Percentiles rank a stretch among this genome's conserved stretches.
Evolutionary conservation across 495 filamentous ascomycete species (phyloP).

Genomic region (Aspergillus nanangensis): DNA sequence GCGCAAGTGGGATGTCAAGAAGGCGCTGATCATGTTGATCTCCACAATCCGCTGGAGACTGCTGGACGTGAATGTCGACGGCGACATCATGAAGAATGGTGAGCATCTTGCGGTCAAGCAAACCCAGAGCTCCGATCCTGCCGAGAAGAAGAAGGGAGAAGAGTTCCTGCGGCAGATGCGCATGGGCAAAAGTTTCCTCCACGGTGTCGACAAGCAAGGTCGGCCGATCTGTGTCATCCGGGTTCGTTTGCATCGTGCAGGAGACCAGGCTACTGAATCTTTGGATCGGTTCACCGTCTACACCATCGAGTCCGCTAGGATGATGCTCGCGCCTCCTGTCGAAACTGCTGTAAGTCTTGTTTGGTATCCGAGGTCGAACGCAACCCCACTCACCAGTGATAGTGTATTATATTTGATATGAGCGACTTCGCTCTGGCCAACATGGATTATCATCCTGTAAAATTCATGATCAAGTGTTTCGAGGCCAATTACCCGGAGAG

Average conservation of each 20-base stretch:
- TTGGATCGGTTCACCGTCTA: slow-evolving; percentile 90
- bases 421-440: slow-evolving; percentile 87
- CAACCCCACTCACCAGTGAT: slow-evolving; percentile 2
- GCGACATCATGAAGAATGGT: slow-evolving; percentile 77
- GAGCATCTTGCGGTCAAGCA: slow-evolving; percentile 63
- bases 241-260: slow-evolving; percentile 72
- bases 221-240: slow-evolving; percentile 85
- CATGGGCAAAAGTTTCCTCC: slow-evolving; percentile 93
- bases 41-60: slow-evolving; percentile 90
- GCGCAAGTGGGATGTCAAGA: slow-evolving; percentile 93
- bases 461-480: slow-evolving; percentile 99
- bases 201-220: slow-evolving; percentile 79
- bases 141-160: slow-evolving; percentile 60
- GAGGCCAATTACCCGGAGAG: slow-evolving; percentile 98
- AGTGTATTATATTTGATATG: slow-evolving; percentile 94
- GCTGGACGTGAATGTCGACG: slow-evolving; percentile 77
- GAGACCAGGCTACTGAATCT: slow-evolving; percentile 74
- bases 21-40: slow-evolving; percentile 89
- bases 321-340: slow-evolving; percentile 72
- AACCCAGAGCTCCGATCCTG: slow-evolving; percentile 48
- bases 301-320: slow-evolving; percentile 85
- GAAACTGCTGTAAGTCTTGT: slow-evolving; percentile 78
- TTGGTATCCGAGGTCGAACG: neutral
- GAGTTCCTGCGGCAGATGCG: slow-evolving; percentile 84
- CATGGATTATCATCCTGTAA: slow-evolving; percentile 97